These are phyloP conservation scores for Caryopteris hybrid DNA, from an alignment of 305 asterid genomes.

Conservation along the genomic window DNA sequence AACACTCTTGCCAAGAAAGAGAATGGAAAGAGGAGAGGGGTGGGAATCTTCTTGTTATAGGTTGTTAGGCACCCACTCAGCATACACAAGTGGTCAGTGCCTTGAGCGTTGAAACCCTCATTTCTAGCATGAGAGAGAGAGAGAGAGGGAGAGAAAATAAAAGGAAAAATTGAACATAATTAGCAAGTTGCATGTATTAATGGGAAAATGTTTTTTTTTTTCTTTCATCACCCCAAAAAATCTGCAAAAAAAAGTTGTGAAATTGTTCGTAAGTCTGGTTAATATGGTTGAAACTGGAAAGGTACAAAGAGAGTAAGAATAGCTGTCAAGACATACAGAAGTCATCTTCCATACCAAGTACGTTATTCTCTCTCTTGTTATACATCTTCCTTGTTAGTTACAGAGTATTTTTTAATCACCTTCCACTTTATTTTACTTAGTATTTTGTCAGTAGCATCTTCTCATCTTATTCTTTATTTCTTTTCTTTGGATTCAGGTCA, in stretches of 20 bases:
- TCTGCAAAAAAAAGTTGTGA: too few relatives aligned
- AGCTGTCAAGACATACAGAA: conserved; percentile 9
- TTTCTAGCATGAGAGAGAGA: conserved; percentile 51
- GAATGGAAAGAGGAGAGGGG: conserved; percentile 10
- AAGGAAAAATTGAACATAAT: not conserved
- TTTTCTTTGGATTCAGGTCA: too few relatives aligned
- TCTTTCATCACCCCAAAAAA: too few relatives aligned
- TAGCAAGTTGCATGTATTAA: too few relatives aligned
- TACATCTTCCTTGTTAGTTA: not conserved
- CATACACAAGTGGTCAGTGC: conserved; percentile 22
- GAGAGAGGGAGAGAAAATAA: conserved; percentile 23
- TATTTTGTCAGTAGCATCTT: too few relatives aligned
- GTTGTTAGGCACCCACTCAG: conserved; percentile 56
- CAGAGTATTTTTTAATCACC: too few relatives aligned
- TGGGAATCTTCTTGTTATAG: conserved; percentile 60
- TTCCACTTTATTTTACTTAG: too few relatives aligned
- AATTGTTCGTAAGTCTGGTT: not conserved
- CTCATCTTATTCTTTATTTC: too few relatives aligned
- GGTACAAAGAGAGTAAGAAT: conserved; percentile 1
- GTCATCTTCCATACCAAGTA: conserved; percentile 10
- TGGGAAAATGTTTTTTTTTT: not conserved
- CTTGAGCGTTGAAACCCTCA: conserved; percentile 49
- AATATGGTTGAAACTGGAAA: conserved; percentile 5
- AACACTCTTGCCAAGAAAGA: not conserved
- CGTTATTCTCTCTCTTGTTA: conserved; percentile 14